Base-by-base conservation (phyloP, 768 basidiomycete species). In the Pleurotus platypus region DNA sequence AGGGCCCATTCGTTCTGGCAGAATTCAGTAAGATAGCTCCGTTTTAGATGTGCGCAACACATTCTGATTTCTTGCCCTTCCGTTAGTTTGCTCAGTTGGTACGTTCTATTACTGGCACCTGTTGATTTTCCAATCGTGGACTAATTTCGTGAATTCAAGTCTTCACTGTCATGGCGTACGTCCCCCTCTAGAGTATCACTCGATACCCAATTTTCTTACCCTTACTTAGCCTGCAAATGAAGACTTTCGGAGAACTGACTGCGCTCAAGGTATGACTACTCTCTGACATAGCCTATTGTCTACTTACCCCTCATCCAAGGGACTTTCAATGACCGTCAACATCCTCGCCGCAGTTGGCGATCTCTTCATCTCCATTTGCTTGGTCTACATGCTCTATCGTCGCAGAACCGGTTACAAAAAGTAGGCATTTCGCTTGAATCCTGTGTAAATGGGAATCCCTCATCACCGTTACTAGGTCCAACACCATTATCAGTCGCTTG, bases 141-240 rank as follows among this genome's bases (percentile, higher is more conserved):
- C 75, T 16, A 78, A 79, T 63, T 80, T 84, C 60, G 78, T 80
- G 79, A 53, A 39, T 70, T 64, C 54, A 55, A 80, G 78, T 69
- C 27, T 77, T 70, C 38, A 64, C 66, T 22, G 50, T 54, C n/a
- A 59, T 72, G 50, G 67, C 68, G 78, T 78, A 64, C 55, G 74
- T 67, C 42, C 20, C 39, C 15, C 13, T 50, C 42, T 24, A 20
- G 9, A 35, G 30, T 24, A 20, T 16, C 24, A 13, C 4, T 30
- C 40, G 20, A n/a, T 20, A 11, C 6, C n/a, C 11, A 35, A 7
- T 39, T 13, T 39, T 7, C 24, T 13, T 35, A 4, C 30, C 8
- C 16, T 13, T 11, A 15, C 24, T 20, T 43, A 75, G 74, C 5
- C 61, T 70, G 5, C 63, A 58, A 15, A 70, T 77, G 1, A 47